A percentile compares a stretch with the other conserved stretches of the same genome.
These are phyloP conservation scores for Penicillium coffeae DNA, from an alignment of 495 filamentous ascomycete species.

Conservation along the genomic window DNA sequence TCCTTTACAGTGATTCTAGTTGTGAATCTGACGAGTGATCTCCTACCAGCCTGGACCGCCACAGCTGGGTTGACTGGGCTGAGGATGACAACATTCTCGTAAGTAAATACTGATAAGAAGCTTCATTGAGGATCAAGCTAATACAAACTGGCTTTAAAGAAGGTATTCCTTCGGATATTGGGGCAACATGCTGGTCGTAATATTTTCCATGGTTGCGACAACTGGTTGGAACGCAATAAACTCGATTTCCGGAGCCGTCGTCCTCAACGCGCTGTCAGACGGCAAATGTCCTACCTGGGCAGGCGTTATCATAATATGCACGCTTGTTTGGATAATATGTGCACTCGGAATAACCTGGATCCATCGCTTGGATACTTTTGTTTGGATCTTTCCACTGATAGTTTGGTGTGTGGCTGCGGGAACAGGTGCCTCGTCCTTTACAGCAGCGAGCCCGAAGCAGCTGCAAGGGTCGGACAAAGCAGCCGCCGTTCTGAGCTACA, in stretches of 20 bases:
- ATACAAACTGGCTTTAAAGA: background rate
- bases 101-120: background rate
- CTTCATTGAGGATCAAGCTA: background rate
- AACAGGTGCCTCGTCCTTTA: constrained; percentile 29
- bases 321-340: constrained; percentile 22
- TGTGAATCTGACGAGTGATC: constrained; percentile 48
- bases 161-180: constrained; percentile 30
- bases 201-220: constrained; percentile 27
- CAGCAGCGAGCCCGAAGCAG: constrained; percentile 32
- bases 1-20: constrained; percentile 61
- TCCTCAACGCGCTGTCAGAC: constrained; percentile 22
- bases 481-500: constrained; percentile 58
- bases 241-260: constrained; percentile 24
- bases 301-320: constrained; percentile 25
- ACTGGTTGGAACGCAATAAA: constrained; percentile 30
- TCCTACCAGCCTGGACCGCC: constrained; percentile 37
- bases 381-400: constrained; percentile 35
- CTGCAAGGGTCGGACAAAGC: constrained; percentile 48
- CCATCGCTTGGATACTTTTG: constrained; percentile 23
- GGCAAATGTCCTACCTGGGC: constrained; percentile 25
- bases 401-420: constrained; percentile 39
- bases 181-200: constrained; percentile 26
- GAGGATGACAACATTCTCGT: constrained; percentile 41
- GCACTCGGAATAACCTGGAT: constrained; percentile 24
- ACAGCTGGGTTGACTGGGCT: constrained; percentile 32